Evolutionary conservation across 108 stramenopile genomes (phyloP), one percentile per base, ranked within the genome.

Genomic region (Fragilariopsis cylindrus): DNA sequence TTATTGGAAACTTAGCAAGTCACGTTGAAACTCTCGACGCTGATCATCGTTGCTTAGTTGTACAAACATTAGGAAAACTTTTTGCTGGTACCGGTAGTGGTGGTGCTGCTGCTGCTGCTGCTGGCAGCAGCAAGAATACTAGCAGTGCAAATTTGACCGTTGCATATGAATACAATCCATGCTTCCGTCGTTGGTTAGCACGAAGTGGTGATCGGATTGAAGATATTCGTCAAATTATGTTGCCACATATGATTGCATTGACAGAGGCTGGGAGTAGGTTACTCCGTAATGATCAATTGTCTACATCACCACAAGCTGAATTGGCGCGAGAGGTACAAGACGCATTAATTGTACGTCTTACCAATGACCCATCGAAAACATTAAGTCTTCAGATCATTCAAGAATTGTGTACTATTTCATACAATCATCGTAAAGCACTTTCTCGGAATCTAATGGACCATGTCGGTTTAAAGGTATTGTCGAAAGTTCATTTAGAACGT

Each of bases 101-200:
- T n/a, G 9, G 43, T n/a, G 43, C 4, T 40, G 62, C 42, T 56
- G 5, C 4, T n/a, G n/a, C n/a, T 5, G 7, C 5, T 5, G 5
- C 55, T n/a, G 5, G 5, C 64, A 65, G 18, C 46, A 7, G 48
- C 21, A 83, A 67, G 42, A 73, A 77, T 3, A 30, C 30, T 30
- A 66, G 64, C 41, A 70, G 43, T 19, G 76, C 60, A 60, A 70
- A 76, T 72, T 72, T 54, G 60, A 46, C 5, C n/a, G 76, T 87
- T 42, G 88, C 76, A 8, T 40, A 47, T 39, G 67, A 81, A 46
- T 91, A 89, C 75, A 65, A 76, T 19, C 78, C 78, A 47, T 88
- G 89, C 77, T 94, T 86, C 62, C 74, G 82, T 15, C 76, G 90
- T 73, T 94, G 93, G 93, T 54, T 92, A 49, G 69, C 77, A 44